Percentiles rank a stretch among this genome's conserved stretches.
Conservation (phyloP, 192 early-diverging fungal species). For the Spizellomyces punctatus region DNA sequence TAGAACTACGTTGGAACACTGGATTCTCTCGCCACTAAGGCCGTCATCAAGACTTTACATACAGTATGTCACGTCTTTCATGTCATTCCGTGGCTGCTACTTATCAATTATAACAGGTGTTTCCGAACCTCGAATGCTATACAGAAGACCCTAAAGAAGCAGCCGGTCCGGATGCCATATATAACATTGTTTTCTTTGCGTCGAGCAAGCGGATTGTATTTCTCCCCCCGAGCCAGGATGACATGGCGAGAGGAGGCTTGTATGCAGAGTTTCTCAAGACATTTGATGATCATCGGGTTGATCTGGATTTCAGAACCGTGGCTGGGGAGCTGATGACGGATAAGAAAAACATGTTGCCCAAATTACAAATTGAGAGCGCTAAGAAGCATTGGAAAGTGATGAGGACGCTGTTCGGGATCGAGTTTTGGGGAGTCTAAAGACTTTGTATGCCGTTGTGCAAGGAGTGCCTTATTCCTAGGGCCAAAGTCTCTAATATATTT, state of each 20-base stretch:
- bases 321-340: conserved; percentile 65
- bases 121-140: conserved; percentile 68
- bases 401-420: conserved; percentile 64
- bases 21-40: conserved; percentile 50
- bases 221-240: conserved; percentile 37
- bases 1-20: conserved; percentile 79
- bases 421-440: conserved; percentile 60
- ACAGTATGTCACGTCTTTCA: conserved; percentile 77
- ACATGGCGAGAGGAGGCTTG: conserved; percentile 46
- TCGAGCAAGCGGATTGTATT: conserved; percentile 51
- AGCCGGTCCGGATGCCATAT: conserved; percentile 35
- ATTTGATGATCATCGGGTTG: conserved; percentile 40
- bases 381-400: conserved; percentile 76
- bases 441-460: no score
- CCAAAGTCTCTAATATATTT: no score
- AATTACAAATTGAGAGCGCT: conserved; percentile 60
- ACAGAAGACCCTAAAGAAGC: conserved; percentile 54
- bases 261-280: conserved; percentile 50
- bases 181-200: conserved; percentile 76
- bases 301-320: conserved; percentile 4
- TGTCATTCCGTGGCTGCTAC: conserved; percentile 48
- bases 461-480: no score
- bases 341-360: conserved; percentile 60
- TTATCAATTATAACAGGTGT: conserved; percentile 61
- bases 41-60: conserved; percentile 40